Evolutionary conservation across 257 asterid species (phyloP), one percentile per base, ranked within the genome.

Genomic region (Phtheirospermum japonicum): DNA sequence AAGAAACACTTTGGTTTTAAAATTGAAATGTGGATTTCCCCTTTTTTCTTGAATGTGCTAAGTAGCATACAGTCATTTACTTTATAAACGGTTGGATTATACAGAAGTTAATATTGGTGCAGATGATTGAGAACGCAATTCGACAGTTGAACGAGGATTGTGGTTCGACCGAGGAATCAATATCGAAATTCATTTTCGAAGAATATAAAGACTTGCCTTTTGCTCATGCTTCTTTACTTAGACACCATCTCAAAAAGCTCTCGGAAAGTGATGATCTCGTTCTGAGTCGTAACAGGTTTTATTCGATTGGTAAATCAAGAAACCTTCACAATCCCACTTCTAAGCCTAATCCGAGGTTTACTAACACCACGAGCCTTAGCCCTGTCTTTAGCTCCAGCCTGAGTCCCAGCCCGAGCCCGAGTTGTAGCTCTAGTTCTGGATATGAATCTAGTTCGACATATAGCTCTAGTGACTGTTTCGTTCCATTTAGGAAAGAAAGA

Each of bases 61-160:
- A 9, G 13, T 20, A 58, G 17, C 34, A 33, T 59, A 23, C 43
- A 13, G n/a, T 31, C 14, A 42, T 65, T 65, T 39, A 14, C 58
- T 52, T 18, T 20, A 14, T 13, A 6, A 31, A 42, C 34, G 32
- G n/a, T n/a, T 42, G 37, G 30, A 43, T 58, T 61, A 23, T 49
- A 7, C 3, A 43, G 31, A 17, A 36, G 36, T 49, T 55, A 33
- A 39, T 67, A 20, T 57, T 63, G 67, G n/a, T 71, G 63, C 71
- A 85, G 90, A 87, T 87, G 95, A 80, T 87, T 67, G 76, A 81
- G 63, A 71, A 73, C 53, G 90, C 95, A 4, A 62, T 87, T 53
- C 57, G 26, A 62, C 63, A 67, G 50, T 77, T 85, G 79, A 70
- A 65, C 65, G 85, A 72, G 69, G 59, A 69, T 33, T 72, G 75